phyloP scores from a whole-genome alignment of 2,329 filamentous ascomycete species.

The Fusarium guadeloupense region DNA sequence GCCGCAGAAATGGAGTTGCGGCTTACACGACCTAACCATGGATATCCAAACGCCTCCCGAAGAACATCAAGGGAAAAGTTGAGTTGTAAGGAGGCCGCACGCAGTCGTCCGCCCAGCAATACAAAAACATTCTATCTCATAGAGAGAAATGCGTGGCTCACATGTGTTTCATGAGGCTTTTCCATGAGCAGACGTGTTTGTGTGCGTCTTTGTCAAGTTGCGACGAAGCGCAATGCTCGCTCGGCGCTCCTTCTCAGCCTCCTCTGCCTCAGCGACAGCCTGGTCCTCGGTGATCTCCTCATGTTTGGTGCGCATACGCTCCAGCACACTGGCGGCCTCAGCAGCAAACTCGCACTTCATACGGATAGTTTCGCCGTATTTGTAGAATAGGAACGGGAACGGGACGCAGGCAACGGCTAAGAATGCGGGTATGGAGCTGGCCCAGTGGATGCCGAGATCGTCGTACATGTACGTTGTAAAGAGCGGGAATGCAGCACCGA shows the following conservation, averaged over 20 bases:
- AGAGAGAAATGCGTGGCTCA: neutral
- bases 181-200: neutral
- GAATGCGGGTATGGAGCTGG: constrained; percentile 76
- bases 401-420: constrained; percentile 76
- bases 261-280: constrained; percentile 36
- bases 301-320: constrained; percentile 51
- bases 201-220: constrained; percentile 30
- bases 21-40: neutral
- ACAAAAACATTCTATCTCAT: neutral
- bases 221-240: constrained; percentile 35
- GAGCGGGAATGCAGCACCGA: constrained; percentile 77
- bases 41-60: too few species aligned
- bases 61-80: neutral
- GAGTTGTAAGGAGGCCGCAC: neutral
- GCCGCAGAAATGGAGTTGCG: neutral
- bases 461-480: constrained; percentile 71
- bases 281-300: constrained; percentile 44
- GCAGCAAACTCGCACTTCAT: constrained; percentile 75
- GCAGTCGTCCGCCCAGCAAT: neutral
- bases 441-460: constrained; percentile 78
- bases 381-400: constrained; percentile 80
- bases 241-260: constrained; percentile 41
- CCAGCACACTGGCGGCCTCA: constrained; percentile 70
- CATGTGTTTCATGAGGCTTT: neutral
- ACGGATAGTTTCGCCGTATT: constrained; percentile 71